phyloP scores from a whole-genome alignment of 1,139 yeast species.

The Kurtzmaniella quercitrusa region DNA sequence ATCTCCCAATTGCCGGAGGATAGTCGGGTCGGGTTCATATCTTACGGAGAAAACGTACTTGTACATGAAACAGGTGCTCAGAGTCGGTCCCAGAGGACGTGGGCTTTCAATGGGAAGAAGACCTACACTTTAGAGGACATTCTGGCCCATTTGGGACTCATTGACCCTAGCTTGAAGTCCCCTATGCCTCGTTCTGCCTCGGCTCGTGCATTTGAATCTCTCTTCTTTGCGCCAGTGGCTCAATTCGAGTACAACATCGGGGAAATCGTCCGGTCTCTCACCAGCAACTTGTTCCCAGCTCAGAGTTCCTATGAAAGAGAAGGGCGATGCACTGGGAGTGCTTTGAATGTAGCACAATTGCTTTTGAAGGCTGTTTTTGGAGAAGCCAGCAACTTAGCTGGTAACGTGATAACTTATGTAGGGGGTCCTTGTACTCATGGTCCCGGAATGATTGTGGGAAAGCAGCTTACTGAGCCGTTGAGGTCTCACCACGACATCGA shows the following conservation, averaged over 20 bases:
- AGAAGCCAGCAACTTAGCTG: conserved; percentile 42
- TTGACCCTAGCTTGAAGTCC: conserved; percentile 34
- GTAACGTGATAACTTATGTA: conserved; percentile 55
- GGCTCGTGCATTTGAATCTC: conserved; percentile 10
- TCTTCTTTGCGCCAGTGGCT: conserved; percentile 12
- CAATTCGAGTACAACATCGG: conserved; percentile 54
- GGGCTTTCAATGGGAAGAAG: conserved; percentile 56
- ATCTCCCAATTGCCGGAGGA: conserved; percentile 58
- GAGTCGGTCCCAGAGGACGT: conserved; percentile 1
- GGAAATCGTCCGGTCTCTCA: conserved; percentile 49
- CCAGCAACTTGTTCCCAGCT: conserved; percentile 51
- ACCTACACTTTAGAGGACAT: conserved; percentile 50
- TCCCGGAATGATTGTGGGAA: conserved; percentile 50
- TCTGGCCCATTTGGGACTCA: conserved; percentile 49
- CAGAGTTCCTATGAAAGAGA: conserved; percentile 44
- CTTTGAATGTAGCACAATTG: conserved; percentile 56
- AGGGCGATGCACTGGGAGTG: conserved; percentile 61
- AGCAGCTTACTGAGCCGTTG: conserved; percentile 47
- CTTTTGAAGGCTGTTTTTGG: conserved; percentile 44
- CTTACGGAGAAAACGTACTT: conserved; percentile 63
- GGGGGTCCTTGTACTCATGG: conserved; percentile 60
- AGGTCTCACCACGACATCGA: conserved; percentile 58
- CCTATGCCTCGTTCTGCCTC: conserved; percentile 4
- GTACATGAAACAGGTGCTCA: conserved; percentile 51
- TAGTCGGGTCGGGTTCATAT: conserved; percentile 53